These are phyloP conservation scores for Barnettozyma populi DNA, from an alignment of 805 yeast genomes.

Conservation along the genomic window DNA sequence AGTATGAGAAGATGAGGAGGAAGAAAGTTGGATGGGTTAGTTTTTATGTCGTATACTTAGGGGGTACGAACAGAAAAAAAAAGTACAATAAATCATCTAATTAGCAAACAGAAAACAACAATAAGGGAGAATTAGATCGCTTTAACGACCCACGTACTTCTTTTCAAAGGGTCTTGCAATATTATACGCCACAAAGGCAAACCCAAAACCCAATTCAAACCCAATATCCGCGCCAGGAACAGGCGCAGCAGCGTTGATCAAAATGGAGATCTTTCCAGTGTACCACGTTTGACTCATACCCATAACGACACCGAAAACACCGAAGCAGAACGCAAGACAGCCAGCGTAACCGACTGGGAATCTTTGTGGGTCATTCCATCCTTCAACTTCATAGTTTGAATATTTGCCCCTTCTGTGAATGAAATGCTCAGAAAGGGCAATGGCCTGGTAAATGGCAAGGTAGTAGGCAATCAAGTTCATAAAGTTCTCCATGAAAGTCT, in stretches of 20 bases:
- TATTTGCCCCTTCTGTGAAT: constrained; percentile 64
- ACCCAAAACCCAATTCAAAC: constrained; percentile 67
- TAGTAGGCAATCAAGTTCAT: constrained; percentile 62
- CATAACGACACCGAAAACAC: constrained; percentile 76
- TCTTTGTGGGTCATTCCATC: constrained; percentile 48
- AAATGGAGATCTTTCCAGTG: constrained; percentile 56
- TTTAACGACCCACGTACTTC: constrained; percentile 49
- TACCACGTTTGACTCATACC: constrained; percentile 91
- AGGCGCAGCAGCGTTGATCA: constrained; percentile 44
- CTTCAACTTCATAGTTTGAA: constrained; percentile 54
- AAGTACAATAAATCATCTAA: background rate
- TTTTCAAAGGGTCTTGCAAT: constrained; percentile 58
- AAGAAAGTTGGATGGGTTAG: background rate
- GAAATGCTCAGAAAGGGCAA: constrained; percentile 74
- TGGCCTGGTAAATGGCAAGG: constrained; percentile 76
- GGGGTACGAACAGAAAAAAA: background rate
- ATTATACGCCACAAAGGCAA: constrained; percentile 61
- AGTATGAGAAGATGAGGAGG: background rate
- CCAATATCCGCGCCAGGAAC: constrained; percentile 77
- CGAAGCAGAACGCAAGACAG: constrained; percentile 67
- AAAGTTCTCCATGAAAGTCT: constrained; percentile 68
- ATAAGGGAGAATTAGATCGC: background rate
- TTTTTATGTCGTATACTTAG: no score
- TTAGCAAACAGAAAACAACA: background rate
- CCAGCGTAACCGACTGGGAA: constrained; percentile 81